These are phyloP conservation scores for Yarrowia deformans DNA, from an alignment of 805 yeast species.

Conservation along the genomic window DNA sequence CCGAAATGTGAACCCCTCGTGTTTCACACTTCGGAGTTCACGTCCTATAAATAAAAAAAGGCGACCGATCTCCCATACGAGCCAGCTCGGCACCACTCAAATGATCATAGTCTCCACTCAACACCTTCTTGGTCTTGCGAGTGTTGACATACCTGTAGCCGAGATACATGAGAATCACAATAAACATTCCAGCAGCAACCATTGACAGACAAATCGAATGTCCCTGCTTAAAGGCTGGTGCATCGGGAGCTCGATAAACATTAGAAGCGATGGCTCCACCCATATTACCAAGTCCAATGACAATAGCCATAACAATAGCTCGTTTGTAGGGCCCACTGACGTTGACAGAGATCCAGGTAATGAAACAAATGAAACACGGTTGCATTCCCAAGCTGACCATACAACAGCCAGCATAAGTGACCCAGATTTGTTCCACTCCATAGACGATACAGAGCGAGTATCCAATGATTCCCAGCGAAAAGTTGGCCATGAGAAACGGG, in stretches of 20 bases:
- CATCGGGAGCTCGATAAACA: constrained; percentile 59
- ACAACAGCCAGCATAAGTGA: constrained; percentile 62
- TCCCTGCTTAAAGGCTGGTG: constrained; percentile 63
- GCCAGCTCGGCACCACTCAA: constrained; percentile 5
- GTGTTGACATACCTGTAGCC: constrained; percentile 6
- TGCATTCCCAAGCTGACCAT: constrained; percentile 61
- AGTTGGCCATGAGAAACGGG: constrained; percentile 45
- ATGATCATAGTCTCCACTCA: constrained; percentile 8
- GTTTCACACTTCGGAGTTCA: neutral
- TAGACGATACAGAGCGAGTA: constrained; percentile 57
- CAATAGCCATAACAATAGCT: constrained; percentile 60
- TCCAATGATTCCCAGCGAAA: constrained; percentile 50
- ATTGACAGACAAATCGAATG: constrained; percentile 58
- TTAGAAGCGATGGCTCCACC: constrained; percentile 67
- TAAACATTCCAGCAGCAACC: constrained; percentile 49
- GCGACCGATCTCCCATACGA: constrained; percentile 22
- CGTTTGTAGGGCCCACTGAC: constrained; percentile 64
- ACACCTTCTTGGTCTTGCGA: neutral
- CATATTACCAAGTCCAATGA: constrained; percentile 69
- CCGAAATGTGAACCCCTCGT: neutral
- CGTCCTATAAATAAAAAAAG: constrained; percentile 5
- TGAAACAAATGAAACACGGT: constrained; percentile 63
- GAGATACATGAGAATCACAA: neutral
- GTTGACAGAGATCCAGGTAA: constrained; percentile 66
- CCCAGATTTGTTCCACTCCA: constrained; percentile 46